These are phyloP conservation scores for Fusarium agapanthi DNA, from an alignment of 2,329 filamentous ascomycete genomes.

Conservation along the genomic window DNA sequence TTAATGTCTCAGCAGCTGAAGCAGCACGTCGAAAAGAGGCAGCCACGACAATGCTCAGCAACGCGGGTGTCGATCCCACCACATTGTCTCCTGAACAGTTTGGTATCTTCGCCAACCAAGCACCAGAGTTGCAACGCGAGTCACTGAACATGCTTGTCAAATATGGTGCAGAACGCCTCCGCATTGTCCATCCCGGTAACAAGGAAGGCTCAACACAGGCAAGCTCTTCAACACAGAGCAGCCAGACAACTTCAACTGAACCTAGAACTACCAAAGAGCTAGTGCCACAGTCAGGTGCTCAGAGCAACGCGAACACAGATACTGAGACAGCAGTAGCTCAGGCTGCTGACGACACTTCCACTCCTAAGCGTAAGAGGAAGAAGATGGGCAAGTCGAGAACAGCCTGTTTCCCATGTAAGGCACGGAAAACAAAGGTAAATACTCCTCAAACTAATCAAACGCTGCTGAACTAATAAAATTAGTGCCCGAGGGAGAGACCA, in stretches of 20 bases:
- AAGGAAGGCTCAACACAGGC: constrained; percentile 44
- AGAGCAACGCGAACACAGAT: constrained; percentile 20
- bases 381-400: constrained; percentile 45
- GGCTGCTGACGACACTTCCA: background rate
- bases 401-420: constrained; percentile 50
- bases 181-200: constrained; percentile 64
- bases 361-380: constrained; percentile 19
- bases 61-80: constrained; percentile 59
- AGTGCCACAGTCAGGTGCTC: constrained; percentile 36
- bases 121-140: constrained; percentile 62
- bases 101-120: constrained; percentile 67
- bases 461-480: background rate
- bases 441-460: background rate
- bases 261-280: constrained; percentile 47
- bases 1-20: constrained; percentile 55
- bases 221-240: constrained; percentile 35
- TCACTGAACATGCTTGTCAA: constrained; percentile 65
- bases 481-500: constrained; percentile 55
- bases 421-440: constrained; percentile 51
- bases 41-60: constrained; percentile 57
- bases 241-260: constrained; percentile 34
- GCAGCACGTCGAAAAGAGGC: constrained; percentile 58
- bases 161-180: constrained; percentile 65
- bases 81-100: constrained; percentile 65
- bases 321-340: background rate